Percentiles rank a stretch among this genome's conserved stretches.
Evolutionary conservation across 2,329 filamentous ascomycete genomes (phyloP).

Genomic region (Metarhizium guizhouense): DNA sequence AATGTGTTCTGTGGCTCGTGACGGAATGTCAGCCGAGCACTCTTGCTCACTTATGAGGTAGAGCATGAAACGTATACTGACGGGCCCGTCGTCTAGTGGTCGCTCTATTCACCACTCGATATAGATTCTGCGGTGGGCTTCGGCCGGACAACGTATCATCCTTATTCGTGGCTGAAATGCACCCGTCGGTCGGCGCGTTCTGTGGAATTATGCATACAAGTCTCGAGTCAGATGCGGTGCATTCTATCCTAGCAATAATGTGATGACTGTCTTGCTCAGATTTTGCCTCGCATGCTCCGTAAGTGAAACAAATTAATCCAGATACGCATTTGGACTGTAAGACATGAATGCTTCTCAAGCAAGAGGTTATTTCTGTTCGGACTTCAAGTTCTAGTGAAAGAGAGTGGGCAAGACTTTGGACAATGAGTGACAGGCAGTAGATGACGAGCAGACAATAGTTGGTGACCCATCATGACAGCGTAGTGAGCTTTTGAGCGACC

Average conservation of each 20-base stretch:
- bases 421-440: neutral
- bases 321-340: conserved; percentile 7
- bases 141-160: conserved; percentile 22
- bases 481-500: too few species aligned
- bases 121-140: conserved; percentile 22
- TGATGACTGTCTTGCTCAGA: conserved; percentile 11
- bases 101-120: conserved; percentile 3
- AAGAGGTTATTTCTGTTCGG: conserved; percentile 18
- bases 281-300: conserved; percentile 11
- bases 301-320: conserved; percentile 11
- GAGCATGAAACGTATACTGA: neutral
- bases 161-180: conserved; percentile 30
- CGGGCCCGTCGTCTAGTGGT: conserved; percentile 6
- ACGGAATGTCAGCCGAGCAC: neutral
- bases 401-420: neutral
- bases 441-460: neutral
- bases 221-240: neutral
- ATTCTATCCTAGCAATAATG: conserved; percentile 7
- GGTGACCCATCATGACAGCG: neutral
- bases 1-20: conserved; percentile 16
- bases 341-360: conserved; percentile 24
- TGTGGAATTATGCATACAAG: conserved; percentile 8
- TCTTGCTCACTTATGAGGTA: neutral
- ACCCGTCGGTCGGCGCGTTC: conserved; percentile 22
- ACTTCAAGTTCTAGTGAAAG: conserved; percentile 26